Base-by-base conservation (phyloP, 2,329 filamentous ascomycete genomes). In the Capronia americana region DNA sequence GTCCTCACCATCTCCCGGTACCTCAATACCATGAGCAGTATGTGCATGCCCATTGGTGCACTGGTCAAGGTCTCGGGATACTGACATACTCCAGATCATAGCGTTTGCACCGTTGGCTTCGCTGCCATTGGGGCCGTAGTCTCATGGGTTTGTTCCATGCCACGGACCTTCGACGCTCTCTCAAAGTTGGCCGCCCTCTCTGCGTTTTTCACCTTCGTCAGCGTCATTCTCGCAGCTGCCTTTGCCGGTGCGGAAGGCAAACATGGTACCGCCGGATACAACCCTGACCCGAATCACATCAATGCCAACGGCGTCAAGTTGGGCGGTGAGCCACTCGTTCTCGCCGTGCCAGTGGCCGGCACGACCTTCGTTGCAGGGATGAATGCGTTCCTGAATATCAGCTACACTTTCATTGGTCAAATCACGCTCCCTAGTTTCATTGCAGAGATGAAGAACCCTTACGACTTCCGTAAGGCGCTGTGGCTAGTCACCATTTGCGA, bases 341-440 rank as follows among this genome's bases (percentile, higher is more conserved):
- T 88, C 0, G 87, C 87, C 0, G 76, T 93, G 23, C 91, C 93
- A 0, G 79, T 88, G 2, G 78, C 83, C 2, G 87, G 89, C 20
- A 96, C 92, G 0, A 91, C 90, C 0, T 97, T 96, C 72, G 91
- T 96, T 3, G 82, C 85, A 2, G 93, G 89, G 24, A 89, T 96
- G 84, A 92, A 88, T 61, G 93, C 93, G 0, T 97, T 97, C 79
- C 85, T 97, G 77, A 97, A 97, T 79, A 97, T 97, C 75, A 92
- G 89, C 79, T 97, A 97, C 77, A 97, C 93, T 0, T 97, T 97
- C 76, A 97, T 97, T 72, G 93, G 93, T 0, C 93, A 97, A 77
- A 96, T 97, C 73, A 97, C 93, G 0, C 84, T 97, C 14, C 93
- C 93, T 0, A 94, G 91, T 72, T 97, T 97, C 81, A 97, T 97